These are phyloP conservation scores for Xylariales sp. DNA, from an alignment of 2,329 filamentous ascomycete species.

Conservation along the genomic window DNA sequence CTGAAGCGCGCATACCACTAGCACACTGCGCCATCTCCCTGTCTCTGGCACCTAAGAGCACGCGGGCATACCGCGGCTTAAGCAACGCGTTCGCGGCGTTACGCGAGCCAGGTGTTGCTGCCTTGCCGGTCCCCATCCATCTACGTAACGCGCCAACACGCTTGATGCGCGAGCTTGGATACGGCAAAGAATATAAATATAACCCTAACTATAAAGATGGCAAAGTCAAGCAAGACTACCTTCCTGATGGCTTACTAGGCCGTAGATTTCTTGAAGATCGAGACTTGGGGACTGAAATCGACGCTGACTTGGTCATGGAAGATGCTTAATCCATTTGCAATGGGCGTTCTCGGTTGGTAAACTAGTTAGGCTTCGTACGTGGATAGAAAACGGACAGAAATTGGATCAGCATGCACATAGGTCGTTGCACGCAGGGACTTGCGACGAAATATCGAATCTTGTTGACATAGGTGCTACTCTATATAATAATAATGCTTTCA, in stretches of 20 bases:
- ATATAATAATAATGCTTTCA: conserved; percentile 14
- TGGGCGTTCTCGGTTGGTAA: conserved; percentile 8
- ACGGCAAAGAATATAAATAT: conserved; percentile 94
- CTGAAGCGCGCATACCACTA: conserved; percentile 91
- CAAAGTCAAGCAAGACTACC: conserved; percentile 84
- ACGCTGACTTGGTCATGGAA: conserved; percentile 70
- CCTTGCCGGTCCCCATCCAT: conserved; percentile 85
- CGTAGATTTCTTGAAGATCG: conserved; percentile 80
- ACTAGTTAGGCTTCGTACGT: conserved; percentile 11
- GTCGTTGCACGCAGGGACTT: conserved; percentile 4
- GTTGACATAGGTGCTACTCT: conserved; percentile 22
- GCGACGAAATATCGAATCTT: conserved; percentile 1
- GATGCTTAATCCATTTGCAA: conserved; percentile 40
- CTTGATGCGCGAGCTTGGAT: conserved; percentile 92
- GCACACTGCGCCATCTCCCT: conserved; percentile 89
- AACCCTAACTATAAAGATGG: conserved; percentile 91
- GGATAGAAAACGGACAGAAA: conserved; percentile 9
- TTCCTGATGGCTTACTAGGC: conserved; percentile 81
- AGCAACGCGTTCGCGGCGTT: conserved; percentile 84
- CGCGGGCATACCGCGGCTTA: conserved; percentile 83
- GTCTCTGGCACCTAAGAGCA: conserved; percentile 84
- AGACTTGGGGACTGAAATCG: conserved; percentile 82
- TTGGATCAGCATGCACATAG: conserved; percentile 4
- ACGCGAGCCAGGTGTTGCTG: conserved; percentile 83
- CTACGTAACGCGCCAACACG: conserved; percentile 91